Evolutionary conservation across 2,329 filamentous ascomycete species (phyloP).

Genomic region (Clarireedia monteithiana): DNA sequence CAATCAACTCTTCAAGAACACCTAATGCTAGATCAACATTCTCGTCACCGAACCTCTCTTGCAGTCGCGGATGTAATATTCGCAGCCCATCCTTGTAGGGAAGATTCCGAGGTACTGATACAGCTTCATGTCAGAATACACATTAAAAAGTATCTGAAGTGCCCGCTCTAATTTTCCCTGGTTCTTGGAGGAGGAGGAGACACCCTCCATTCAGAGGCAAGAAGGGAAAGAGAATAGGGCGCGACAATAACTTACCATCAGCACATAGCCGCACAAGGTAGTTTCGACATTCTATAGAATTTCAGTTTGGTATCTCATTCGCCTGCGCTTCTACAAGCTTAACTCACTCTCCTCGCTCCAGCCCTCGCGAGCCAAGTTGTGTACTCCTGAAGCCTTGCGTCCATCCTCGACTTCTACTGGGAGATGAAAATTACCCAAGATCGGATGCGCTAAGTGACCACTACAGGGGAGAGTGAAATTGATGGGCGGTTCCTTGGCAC

Average conservation of each 20-base stretch:
- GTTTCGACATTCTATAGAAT: constrained; percentile 36
- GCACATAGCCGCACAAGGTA: constrained; percentile 37
- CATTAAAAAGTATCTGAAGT: no score
- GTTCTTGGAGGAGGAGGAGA: no score
- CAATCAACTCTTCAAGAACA: constrained; percentile 40
- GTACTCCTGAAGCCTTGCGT: constrained; percentile 9
- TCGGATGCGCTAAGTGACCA: neutral
- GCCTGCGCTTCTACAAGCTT: neutral
- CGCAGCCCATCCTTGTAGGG: constrained; percentile 39
- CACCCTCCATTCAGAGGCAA: neutral
- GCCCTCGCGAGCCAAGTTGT: constrained; percentile 13
- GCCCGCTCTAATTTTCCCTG: no score
- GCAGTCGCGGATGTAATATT: constrained; percentile 36
- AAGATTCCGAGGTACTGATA: constrained; percentile 38
- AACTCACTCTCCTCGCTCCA: constrained; percentile 17
- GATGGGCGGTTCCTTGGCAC: no score
- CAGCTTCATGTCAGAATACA: constrained; percentile 9
- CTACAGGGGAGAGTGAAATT: neutral
- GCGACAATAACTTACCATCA: neutral
- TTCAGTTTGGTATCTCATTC: neutral
- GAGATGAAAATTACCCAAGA: constrained; percentile 4
- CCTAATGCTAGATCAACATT: constrained; percentile 37
- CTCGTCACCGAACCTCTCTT: constrained; percentile 39
- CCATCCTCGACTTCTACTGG: constrained; percentile 9
- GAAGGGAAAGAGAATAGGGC: neutral